Conservation (phyloP, 1,284 basidiomycete species). For the Heterobasidion irregulare region DNA sequence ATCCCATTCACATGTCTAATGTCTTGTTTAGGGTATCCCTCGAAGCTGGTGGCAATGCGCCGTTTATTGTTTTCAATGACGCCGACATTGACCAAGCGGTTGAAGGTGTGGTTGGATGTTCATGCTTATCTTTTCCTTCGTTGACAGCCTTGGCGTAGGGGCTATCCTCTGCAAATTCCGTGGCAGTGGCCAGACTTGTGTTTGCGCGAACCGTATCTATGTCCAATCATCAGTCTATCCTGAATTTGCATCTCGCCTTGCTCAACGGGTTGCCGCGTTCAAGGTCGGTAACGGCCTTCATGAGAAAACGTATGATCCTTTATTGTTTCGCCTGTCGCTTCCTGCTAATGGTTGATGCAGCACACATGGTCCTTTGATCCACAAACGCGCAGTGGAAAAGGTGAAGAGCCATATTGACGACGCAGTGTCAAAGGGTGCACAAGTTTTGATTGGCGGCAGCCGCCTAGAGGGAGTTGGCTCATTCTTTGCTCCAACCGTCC, state of each 20-base stretch:
- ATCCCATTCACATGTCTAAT: not conserved
- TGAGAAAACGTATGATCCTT: constrained; percentile 53
- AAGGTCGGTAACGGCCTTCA: constrained; percentile 89
- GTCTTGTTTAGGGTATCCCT: constrained; percentile 57
- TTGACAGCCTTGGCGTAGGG: constrained; percentile 28
- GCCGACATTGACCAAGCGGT: constrained; percentile 93
- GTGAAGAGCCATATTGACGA: constrained; percentile 84
- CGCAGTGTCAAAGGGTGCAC: constrained; percentile 77
- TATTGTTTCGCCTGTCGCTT: not conserved
- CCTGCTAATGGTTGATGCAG: constrained; percentile 22
- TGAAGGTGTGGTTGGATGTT: constrained; percentile 38
- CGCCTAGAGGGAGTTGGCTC: constrained; percentile 45
- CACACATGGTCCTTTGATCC: constrained; percentile 94
- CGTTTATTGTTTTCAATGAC: constrained; percentile 96
- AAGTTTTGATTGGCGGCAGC: constrained; percentile 83
- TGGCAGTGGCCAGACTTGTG: constrained; percentile 84
- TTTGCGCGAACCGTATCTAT: constrained; percentile 82
- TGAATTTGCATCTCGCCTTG: constrained; percentile 77
- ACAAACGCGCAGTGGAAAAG: constrained; percentile 81
- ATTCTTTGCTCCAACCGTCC: constrained; percentile 86
- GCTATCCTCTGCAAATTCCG: constrained; percentile 92
- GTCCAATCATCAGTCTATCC: constrained; percentile 83
- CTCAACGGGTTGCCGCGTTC: constrained; percentile 82
- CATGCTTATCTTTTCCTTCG: not conserved
- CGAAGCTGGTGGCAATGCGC: constrained; percentile 86